phyloP scores from a whole-genome alignment of 768 basidiomycete species.

The Suillus paluster region DNA sequence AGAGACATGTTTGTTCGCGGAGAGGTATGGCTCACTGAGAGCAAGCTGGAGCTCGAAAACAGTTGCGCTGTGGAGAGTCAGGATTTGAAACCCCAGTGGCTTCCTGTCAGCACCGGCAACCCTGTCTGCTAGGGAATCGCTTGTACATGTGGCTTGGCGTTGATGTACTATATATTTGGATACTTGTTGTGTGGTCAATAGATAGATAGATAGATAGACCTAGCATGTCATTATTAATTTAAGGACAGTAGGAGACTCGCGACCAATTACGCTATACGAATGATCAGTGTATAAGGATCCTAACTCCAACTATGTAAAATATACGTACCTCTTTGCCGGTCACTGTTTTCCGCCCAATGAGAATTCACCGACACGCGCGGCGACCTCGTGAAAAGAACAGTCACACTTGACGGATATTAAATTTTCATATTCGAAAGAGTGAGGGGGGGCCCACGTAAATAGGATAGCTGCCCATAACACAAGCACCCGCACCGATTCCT shows the following conservation, averaged over 20 bases:
- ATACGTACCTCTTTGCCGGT: neutral
- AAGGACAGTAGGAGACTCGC: too few relatives aligned
- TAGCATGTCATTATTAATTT: too few relatives aligned
- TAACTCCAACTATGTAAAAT: neutral
- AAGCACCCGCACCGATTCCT: too few relatives aligned
- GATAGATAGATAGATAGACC: too few relatives aligned
- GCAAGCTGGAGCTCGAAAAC: conserved; percentile 14
- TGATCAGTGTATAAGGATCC: neutral
- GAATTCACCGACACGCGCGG: neutral
- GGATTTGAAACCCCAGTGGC: conserved; percentile 14
- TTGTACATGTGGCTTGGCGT: neutral
- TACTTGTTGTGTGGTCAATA: too few relatives aligned
- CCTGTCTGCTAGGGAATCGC: conserved; percentile 15
- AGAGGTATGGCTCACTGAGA: conserved; percentile 47
- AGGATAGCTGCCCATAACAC: neutral
- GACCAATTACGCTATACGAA: too few relatives aligned
- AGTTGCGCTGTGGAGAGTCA: conserved; percentile 9
- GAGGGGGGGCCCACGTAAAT: neutral
- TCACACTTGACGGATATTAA: too few relatives aligned
- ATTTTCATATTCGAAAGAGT: neutral
- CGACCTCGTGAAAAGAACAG: neutral
- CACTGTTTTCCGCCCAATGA: neutral
- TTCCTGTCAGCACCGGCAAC: conserved; percentile 5
- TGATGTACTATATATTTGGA: conserved; percentile 1
- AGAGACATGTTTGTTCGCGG: conserved; percentile 60